Base-by-base conservation (phyloP, 2,329 filamentous ascomycete genomes). In the Aurifilum marmelostoma region DNA sequence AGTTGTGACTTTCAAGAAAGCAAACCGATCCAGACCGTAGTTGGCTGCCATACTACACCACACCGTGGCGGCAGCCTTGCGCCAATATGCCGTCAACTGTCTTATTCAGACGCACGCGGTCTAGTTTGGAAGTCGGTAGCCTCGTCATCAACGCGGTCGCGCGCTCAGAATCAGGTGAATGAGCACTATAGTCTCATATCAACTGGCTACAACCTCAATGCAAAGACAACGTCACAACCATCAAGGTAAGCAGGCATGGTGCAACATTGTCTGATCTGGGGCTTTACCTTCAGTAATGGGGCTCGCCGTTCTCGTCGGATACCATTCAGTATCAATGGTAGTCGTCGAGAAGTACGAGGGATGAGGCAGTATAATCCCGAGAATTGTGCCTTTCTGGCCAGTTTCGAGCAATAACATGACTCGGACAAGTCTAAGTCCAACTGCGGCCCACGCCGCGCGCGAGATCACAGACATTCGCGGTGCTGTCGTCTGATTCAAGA, bases 41-140 rank as follows among this genome's bases (percentile, higher is more conserved):
- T 6, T 4, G 14, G 50, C 7, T n/a, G 50, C n/a, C 9, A 5
- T 52, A 52, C 41, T 24, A 14, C 5, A 32, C 12, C 12, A 32
- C 12, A 34, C 27, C 32, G 24, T 27, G 43, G 27, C 41, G 43
- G 34, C 62, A 63, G 62, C 62, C 62, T 63, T 16, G 41, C 43
- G 9, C 62, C 39, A n/a, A 63, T 32, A 34, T 41, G 7, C 18
- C 41, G 29, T 37, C 27, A 29, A 21, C 62, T 14, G n/a, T 21
- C 24, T n/a, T n/a, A 29, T 29, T 21, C 34, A 21, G 47, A 43
- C 16, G 43, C 43, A 29, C 12, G 34, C 43, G 11, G n/a, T 56
- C 63, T 50, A 11, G 52, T 65, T 65, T 21, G 62, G 63, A 56
- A 65, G 50, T 37, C 24, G 63, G 34, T 50, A 65, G 63, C 63